phyloP scores from a whole-genome alignment of 139 green algal genomes.

The Gonium pectorale region DNA sequence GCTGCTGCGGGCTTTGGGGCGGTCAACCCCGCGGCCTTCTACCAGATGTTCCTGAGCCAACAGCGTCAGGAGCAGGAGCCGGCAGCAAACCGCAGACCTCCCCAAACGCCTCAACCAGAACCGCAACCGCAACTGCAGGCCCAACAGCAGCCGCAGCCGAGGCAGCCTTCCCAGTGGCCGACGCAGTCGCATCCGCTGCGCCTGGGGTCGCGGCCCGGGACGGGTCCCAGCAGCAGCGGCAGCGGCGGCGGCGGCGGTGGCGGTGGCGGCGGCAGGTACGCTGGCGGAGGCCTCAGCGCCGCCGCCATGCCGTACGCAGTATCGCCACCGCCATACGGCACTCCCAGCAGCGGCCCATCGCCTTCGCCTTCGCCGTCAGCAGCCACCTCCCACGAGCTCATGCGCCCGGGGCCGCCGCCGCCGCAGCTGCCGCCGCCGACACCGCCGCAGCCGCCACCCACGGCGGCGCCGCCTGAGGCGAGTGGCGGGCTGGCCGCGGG shows the following conservation, averaged over 20 bases:
- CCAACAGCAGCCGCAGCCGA: background rate
- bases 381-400: constrained; percentile 5
- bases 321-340: background rate
- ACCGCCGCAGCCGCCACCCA: background rate
- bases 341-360: background rate
- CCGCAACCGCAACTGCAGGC: background rate
- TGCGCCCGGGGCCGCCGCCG: constrained; percentile 25
- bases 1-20: background rate
- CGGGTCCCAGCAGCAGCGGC: background rate
- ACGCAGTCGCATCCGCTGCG: no score
- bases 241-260: background rate
- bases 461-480: background rate
- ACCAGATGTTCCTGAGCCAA: constrained; percentile 4
- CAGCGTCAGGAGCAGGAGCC: background rate
- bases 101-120: no score
- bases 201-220: no score
- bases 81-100: no score
- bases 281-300: background rate
- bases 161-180: background rate
- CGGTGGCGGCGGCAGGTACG: background rate
- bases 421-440: no score
- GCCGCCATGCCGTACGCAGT: background rate
- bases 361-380: background rate
- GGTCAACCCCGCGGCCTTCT: background rate
- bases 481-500: background rate